Percentiles rank a stretch among this genome's conserved stretches.
phyloP scores from a whole-genome alignment of 2,329 filamentous ascomycete species.

The Emergomyces africanus region DNA sequence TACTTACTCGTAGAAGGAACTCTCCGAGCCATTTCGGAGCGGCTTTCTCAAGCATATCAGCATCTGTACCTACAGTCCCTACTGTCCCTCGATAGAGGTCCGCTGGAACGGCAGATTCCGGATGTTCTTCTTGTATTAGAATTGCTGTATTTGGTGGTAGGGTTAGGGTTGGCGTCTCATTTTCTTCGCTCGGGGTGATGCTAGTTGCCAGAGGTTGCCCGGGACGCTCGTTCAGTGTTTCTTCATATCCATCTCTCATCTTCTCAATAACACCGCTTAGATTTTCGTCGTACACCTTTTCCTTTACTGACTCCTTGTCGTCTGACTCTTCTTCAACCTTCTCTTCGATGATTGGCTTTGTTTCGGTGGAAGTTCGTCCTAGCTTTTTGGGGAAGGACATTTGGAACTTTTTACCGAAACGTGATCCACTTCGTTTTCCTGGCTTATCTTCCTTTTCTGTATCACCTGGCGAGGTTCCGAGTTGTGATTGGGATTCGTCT shows the following conservation, averaged over 20 bases:
- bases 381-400: constrained; percentile 71
- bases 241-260: constrained; percentile 35
- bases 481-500: constrained; percentile 5
- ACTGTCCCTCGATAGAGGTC: constrained; percentile 90
- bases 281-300: constrained; percentile 34
- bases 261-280: constrained; percentile 34
- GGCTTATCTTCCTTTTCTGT: constrained; percentile 43
- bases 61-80: constrained; percentile 59
- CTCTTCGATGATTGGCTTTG: constrained; percentile 66
- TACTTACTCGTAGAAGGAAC: constrained; percentile 55
- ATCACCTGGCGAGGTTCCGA: constrained; percentile 15
- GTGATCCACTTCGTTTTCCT: constrained; percentile 44
- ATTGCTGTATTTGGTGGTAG: constrained; percentile 42
- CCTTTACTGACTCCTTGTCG: constrained; percentile 40
- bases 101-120: constrained; percentile 52
- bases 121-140: constrained; percentile 52
- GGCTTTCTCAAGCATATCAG: constrained; percentile 70
- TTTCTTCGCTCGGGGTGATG: constrained; percentile 31
- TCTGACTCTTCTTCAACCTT: constrained; percentile 48
- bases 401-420: constrained; percentile 76
- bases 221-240: constrained; percentile 26
- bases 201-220: constrained; percentile 24
- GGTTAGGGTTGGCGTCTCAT: constrained; percentile 32
- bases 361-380: constrained; percentile 49
- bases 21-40: constrained; percentile 90